Conservation (phyloP, 345 rosid species). For the Erysimum cheiranthoides region DNA sequence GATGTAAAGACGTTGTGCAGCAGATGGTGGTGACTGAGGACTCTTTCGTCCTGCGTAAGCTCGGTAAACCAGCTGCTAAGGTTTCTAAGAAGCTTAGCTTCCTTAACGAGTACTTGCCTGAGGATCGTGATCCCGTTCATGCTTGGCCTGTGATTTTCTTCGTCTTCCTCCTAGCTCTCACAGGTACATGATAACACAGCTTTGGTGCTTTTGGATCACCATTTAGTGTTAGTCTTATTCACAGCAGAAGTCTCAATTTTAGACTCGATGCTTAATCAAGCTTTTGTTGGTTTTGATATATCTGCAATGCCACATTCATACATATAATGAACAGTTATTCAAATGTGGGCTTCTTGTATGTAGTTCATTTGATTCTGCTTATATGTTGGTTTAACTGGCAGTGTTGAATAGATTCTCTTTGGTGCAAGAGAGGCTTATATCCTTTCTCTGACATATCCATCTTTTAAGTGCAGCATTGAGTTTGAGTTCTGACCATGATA, state of each 20-base stretch:
- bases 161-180: slow-evolving; percentile 72
- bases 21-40: slow-evolving; percentile 74
- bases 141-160: slow-evolving; percentile 87
- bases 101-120: slow-evolving; percentile 89
- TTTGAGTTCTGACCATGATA: slow-evolving; percentile 51
- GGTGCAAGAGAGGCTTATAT: slow-evolving; percentile 18
- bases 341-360: no score
- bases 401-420: neutral
- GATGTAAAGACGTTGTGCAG: slow-evolving; percentile 66
- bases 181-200: slow-evolving; percentile 53
- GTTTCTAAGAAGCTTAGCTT: slow-evolving; percentile 66
- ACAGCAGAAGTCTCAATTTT: neutral
- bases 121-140: slow-evolving; percentile 90
- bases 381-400: neutral
- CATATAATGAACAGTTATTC: neutral
- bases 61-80: slow-evolving; percentile 69
- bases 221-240: slow-evolving; percentile 9
- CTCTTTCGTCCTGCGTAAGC: slow-evolving; percentile 73
- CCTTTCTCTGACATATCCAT: slow-evolving; percentile 10
- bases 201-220: neutral
- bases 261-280: neutral
- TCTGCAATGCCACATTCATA: slow-evolving; percentile 22
- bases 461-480: slow-evolving; percentile 61
- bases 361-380: no score
- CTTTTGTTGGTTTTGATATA: neutral